Evolutionary conservation across 208 protist genomes (phyloP), one percentile per base, ranked within the genome.

Genomic region (Acanthamoeba quina): DNA sequence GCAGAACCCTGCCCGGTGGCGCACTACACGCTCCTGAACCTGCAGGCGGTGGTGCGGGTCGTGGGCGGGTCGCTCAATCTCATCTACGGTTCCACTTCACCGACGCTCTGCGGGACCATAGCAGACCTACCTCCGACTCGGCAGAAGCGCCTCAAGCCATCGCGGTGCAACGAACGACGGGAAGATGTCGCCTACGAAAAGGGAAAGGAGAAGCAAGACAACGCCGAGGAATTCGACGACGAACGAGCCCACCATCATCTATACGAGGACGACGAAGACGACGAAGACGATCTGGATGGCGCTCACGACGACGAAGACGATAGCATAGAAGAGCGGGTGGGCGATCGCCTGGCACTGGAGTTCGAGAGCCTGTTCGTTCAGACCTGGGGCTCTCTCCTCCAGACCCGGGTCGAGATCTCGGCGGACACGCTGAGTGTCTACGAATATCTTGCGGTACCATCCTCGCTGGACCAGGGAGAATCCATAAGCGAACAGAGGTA

Each of bases 21-120:
- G 31, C 78, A n/a, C 44, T 86, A 54, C 52, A 54, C 78, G 52
- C 49, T 62, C 13, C 78, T 86, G 5, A 86, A 86, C 29, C 52
- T 86, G 29, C 78, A 86, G 49, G 78, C 78, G n/a, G 52, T 86
- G 49, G 49, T 86, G 78, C 78, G 78, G 11, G 78, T 86, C 9
- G 21, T 86, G 24, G 52, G 78, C 49, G 78, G 78, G 5, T 86
- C 78, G 78, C 41, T 86, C 49, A 86, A 86, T 29, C 78, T 86
- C 31, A 62, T 86, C n/a, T 86, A 86, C 26, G 78, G 78, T 11
- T n/a, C 78, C 34, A 86, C 78, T 7, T 86, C 78, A 11, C 78
- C 78, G 11, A 44, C 49, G 7, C 78, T 86, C 49, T 86, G 78
- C 52, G 6, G 29, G 26, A 86, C 49, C 19, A 54, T 86, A n/a